Evolutionary conservation across 2,329 filamentous ascomycete genomes (phyloP).

Genomic region (Fusarium cicatricum): DNA sequence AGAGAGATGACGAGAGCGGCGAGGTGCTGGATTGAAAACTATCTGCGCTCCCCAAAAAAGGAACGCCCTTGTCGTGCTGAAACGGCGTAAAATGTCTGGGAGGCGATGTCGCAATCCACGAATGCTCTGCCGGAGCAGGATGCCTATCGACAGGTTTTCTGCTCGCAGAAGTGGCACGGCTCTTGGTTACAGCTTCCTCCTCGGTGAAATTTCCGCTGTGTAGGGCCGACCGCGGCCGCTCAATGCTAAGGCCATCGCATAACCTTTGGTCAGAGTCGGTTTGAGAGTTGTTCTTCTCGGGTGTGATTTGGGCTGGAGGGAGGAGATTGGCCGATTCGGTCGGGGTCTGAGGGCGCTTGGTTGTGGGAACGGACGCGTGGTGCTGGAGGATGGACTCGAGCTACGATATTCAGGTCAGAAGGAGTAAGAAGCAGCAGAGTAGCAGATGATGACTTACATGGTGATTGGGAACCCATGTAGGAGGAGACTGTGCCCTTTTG

Average conservation of each 20-base stretch:
- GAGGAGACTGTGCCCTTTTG: constrained; percentile 80
- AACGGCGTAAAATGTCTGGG: constrained; percentile 61
- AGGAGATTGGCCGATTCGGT: constrained; percentile 53
- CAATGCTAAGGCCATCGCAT: constrained; percentile 70
- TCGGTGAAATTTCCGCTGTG: constrained; percentile 73
- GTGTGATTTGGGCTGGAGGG: constrained; percentile 58
- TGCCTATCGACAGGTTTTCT: constrained; percentile 23
- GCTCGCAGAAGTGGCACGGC: constrained; percentile 4
- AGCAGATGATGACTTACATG: constrained; percentile 58
- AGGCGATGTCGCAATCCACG: constrained; percentile 66
- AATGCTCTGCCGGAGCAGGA: constrained; percentile 34
- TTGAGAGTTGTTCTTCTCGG: constrained; percentile 39
- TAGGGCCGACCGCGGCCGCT: constrained; percentile 80
- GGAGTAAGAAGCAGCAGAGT: neutral
- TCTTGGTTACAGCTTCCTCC: constrained; percentile 37
- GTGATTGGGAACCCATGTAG: constrained; percentile 74
- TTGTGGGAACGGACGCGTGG: constrained; percentile 17
- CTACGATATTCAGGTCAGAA: constrained; percentile 36
- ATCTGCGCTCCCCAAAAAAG: constrained; percentile 45
- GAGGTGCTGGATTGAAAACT: constrained; percentile 60
- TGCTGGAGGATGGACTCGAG: constrained; percentile 50
- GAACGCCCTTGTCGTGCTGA: constrained; percentile 49
- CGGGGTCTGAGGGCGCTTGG: constrained; percentile 43
- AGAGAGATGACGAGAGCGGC: constrained; percentile 75
- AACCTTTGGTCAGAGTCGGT: constrained; percentile 51